These are phyloP conservation scores for Lupinus albus DNA, from an alignment of 306 rosid genomes.

Conservation along the genomic window DNA sequence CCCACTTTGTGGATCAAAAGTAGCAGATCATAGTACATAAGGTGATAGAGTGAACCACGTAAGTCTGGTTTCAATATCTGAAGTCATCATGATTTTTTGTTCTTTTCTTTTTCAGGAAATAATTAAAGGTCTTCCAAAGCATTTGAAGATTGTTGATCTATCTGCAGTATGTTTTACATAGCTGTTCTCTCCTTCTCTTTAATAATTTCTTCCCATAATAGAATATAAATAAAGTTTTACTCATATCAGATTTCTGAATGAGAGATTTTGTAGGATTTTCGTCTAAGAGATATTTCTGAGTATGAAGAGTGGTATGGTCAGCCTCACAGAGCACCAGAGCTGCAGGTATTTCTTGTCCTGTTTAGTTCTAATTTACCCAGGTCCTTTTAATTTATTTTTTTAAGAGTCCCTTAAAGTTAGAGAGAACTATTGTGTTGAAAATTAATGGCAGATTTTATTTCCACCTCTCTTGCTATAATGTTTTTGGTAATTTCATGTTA, in stretches of 20 bases:
- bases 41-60: too few species aligned
- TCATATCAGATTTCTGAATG: slow-evolving; percentile 32
- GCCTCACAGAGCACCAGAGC: slow-evolving; percentile 76
- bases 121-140: slow-evolving; percentile 77
- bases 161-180: slow-evolving; percentile 76
- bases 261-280: slow-evolving; percentile 72
- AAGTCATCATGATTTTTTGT: slow-evolving; percentile 27
- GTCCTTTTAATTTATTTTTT: neutral
- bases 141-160: slow-evolving; percentile 95
- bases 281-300: slow-evolving; percentile 76
- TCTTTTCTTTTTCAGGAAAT: slow-evolving; percentile 68
- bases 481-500: neutral
- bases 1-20: too few species aligned
- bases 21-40: too few species aligned
- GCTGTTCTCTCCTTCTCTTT: slow-evolving; percentile 2
- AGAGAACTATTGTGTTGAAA: neutral
- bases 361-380: slow-evolving; percentile 32
- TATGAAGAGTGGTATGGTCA: slow-evolving; percentile 97
- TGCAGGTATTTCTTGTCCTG: slow-evolving; percentile 55
- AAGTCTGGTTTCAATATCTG: neutral
- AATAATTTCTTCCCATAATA: neutral
- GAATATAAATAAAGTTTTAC: neutral
- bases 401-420: neutral
- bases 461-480: neutral
- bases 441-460: neutral